Conservation (phyloP, 2,329 filamentous ascomycete genomes). For the Dactylellina haptotyla region DNA sequence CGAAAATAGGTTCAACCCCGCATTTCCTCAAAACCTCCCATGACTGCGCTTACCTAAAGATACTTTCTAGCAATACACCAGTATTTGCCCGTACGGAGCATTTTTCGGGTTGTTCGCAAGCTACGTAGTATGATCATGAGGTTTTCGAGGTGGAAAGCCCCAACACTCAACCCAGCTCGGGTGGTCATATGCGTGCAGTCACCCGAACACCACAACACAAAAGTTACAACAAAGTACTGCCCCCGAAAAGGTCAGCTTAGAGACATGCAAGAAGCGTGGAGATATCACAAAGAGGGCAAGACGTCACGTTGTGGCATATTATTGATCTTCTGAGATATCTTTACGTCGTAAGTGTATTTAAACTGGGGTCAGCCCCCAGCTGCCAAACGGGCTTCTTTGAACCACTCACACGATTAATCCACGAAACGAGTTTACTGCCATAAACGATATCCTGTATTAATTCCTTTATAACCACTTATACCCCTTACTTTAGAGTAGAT, state of each 20-base stretch:
- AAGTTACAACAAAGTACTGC: slow-evolving; percentile 35
- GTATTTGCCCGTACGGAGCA: neutral
- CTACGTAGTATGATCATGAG: slow-evolving; percentile 25
- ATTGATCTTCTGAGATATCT: slow-evolving; percentile 27
- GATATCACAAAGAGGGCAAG: slow-evolving; percentile 43
- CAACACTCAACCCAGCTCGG: neutral
- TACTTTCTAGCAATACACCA: neutral
- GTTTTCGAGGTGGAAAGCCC: no score
- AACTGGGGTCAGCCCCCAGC: slow-evolving; percentile 43
- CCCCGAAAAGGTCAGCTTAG: slow-evolving; percentile 4
- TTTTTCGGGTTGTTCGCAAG: neutral
- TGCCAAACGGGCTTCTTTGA: slow-evolving; percentile 25
- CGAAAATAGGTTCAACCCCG: no score
- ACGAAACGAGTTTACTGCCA: slow-evolving; percentile 1
- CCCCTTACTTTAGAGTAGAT: neutral
- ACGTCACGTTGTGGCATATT: slow-evolving; percentile 36
- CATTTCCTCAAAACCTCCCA: no score
- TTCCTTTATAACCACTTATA: slow-evolving; percentile 26
- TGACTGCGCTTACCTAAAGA: neutral
- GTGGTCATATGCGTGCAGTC: slow-evolving; percentile 47
- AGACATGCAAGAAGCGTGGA: slow-evolving; percentile 32
- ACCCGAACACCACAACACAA: slow-evolving; percentile 52
- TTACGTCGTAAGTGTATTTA: slow-evolving; percentile 38
- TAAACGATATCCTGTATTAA: no score
- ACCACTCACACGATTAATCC: slow-evolving; percentile 35